Conservation (phyloP, 768 basidiomycete species). For the Postia placenta region DNA sequence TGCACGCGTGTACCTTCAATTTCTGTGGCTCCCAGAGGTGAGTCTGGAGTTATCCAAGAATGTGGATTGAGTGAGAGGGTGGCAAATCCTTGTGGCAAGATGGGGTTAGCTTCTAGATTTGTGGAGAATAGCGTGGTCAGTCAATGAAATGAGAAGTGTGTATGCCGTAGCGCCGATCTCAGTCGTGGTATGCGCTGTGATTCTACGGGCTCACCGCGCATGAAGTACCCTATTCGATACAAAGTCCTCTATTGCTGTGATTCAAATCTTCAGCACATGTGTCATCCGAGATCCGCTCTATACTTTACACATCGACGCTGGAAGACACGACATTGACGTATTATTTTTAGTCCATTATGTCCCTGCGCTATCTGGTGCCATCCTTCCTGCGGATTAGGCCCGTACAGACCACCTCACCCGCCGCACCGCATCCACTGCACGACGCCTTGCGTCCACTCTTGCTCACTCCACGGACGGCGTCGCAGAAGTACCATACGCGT, state of each 20-base stretch:
- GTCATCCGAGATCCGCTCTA: background rate
- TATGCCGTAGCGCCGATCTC: no score
- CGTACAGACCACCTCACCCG: background rate
- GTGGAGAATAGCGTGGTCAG: no score
- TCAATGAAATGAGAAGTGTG: no score
- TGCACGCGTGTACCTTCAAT: constrained; percentile 64
- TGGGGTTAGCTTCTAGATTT: no score
- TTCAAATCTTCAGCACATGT: background rate
- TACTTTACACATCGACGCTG: background rate
- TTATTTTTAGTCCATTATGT: constrained; percentile 59
- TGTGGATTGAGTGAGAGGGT: background rate
- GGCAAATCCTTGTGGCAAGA: no score
- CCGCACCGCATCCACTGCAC: constrained; percentile 49
- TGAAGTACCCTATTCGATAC: no score
- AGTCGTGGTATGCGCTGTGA: no score
- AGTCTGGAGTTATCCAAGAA: background rate
- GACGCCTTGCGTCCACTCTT: constrained; percentile 54
- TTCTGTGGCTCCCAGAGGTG: constrained; percentile 76
- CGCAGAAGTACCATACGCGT: constrained; percentile 60
- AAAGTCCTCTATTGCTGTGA: background rate
- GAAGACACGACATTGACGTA: background rate
- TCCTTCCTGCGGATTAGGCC: constrained; percentile 51
- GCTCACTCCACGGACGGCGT: constrained; percentile 46
- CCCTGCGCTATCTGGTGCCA: constrained; percentile 49
- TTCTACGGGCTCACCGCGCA: no score